Percentiles rank a stretch among this genome's conserved stretches.
phyloP scores from a whole-genome alignment of 2,329 filamentous ascomycete species.

The Hypoxylon sp. region DNA sequence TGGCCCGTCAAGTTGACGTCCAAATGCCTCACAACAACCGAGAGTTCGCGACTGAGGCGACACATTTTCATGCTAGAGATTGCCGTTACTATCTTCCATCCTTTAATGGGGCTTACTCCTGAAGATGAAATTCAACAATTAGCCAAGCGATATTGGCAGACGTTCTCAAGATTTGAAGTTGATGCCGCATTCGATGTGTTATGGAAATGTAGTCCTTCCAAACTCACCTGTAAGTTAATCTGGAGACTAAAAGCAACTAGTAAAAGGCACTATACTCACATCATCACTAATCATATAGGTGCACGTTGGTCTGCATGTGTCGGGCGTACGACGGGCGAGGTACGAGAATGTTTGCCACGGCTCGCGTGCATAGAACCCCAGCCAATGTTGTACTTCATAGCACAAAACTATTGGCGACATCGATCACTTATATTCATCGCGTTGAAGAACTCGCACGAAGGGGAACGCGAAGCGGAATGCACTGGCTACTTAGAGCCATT shows the following conservation, averaged over 20 bases:
- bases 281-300: neutral
- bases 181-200: neutral
- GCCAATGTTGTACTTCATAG: neutral
- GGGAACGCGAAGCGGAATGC: neutral
- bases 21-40: constrained; percentile 17
- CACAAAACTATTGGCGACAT: neutral
- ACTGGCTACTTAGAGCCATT: neutral
- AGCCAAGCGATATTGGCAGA: neutral
- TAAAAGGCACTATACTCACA: neutral
- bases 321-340: neutral
- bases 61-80: constrained; percentile 20
- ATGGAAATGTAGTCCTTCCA: neutral
- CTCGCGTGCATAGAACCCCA: neutral
- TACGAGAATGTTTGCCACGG: neutral
- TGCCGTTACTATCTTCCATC: neutral
- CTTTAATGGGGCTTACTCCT: neutral
- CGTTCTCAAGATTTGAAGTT: neutral
- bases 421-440: neutral
- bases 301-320: neutral
- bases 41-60: constrained; percentile 14
- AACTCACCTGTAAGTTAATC: neutral
- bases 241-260: neutral
- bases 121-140: neutral
- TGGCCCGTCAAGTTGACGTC: constrained; percentile 8
- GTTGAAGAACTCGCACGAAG: neutral